phyloP scores from a whole-genome alignment of 208 protist genomes.

The Acanthamoeba lenticulata region DNA sequence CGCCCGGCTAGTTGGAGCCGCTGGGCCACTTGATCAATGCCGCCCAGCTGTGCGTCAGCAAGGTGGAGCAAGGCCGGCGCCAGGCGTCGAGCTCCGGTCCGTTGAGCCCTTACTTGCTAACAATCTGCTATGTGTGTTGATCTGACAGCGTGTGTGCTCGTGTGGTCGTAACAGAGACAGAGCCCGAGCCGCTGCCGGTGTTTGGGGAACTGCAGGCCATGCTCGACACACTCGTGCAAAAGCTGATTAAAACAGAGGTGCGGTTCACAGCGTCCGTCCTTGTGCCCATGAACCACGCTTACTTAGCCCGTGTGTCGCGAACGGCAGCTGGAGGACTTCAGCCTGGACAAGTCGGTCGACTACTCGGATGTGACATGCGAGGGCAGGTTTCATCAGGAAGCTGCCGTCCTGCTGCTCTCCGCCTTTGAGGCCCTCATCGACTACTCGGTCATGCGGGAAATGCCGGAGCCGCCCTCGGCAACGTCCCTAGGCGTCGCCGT shows the following conservation, averaged over 20 bases:
- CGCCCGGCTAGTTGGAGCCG: conserved; percentile 32
- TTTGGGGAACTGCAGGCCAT: background rate
- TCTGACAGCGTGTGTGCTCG: too few species aligned
- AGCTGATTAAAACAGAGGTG: conserved; percentile 1
- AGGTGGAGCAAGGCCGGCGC: background rate
- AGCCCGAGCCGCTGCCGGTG: background rate
- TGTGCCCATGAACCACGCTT: background rate
- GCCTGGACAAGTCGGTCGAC: conserved; percentile 35
- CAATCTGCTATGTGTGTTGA: background rate
- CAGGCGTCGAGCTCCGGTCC: background rate
- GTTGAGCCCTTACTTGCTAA: too few species aligned
- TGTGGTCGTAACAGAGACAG: too few species aligned
- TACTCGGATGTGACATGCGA: conserved; percentile 32
- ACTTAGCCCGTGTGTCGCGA: background rate
- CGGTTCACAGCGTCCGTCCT: background rate
- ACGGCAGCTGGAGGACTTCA: conserved; percentile 39
- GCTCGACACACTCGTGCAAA: background rate
- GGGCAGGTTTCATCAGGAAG: conserved; percentile 57
- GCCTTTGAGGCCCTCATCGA: conserved; percentile 43
- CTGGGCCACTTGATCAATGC: background rate
- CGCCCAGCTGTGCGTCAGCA: conserved; percentile 22
- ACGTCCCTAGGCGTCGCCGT: background rate
- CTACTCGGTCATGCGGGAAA: conserved; percentile 56
- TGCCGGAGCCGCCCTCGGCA: conserved; percentile 4
- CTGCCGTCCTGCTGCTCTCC: background rate